Percentiles rank a stretch among this genome's conserved stretches.
These are phyloP conservation scores for Sphagnum fallax DNA, from an alignment of 228 moss, liverwort and hornwort species.

Conservation along the genomic window DNA sequence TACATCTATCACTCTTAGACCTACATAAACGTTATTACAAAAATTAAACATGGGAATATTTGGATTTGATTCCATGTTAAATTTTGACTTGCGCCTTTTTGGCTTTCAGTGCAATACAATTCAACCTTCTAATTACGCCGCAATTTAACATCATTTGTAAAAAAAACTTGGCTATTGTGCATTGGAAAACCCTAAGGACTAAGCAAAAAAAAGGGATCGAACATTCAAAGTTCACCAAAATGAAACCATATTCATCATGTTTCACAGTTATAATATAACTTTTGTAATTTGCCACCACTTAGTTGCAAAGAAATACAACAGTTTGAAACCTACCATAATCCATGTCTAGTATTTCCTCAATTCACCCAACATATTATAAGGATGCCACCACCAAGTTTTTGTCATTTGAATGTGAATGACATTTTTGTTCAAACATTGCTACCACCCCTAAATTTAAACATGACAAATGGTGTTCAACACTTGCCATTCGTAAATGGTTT, in stretches of 20 bases:
- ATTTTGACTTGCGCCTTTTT: no score
- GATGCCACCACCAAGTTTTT: neutral
- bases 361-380: neutral
- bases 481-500: neutral
- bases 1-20: no score
- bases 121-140: no score
- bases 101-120: no score
- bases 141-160: neutral
- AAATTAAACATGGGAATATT: no score
- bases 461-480: neutral
- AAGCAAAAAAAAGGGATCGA: neutral
- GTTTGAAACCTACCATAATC: neutral
- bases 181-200: neutral
- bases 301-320: neutral
- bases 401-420: neutral
- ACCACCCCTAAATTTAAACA: neutral
- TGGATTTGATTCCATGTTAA: no score
- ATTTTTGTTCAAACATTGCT: neutral
- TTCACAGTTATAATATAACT: neutral
- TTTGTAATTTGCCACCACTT: neutral
- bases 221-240: neutral
- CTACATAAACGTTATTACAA: no score
- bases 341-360: neutral
- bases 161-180: neutral
- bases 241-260: neutral